Evolutionary conservation across 208 protist genomes (phyloP).

Genomic region (Jaenimonas drosophilae): DNA sequence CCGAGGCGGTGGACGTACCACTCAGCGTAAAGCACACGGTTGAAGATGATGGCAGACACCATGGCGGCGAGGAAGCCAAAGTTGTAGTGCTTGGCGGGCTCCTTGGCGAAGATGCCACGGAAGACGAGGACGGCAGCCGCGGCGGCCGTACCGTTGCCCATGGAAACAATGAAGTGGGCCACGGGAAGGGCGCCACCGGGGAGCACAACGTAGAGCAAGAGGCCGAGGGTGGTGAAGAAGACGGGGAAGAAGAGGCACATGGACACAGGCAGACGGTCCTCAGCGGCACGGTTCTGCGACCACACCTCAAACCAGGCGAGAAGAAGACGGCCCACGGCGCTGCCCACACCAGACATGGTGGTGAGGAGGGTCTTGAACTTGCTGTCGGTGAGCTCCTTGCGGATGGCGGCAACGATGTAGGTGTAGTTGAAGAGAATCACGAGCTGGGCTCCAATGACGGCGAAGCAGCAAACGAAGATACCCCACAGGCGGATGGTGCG

Average conservation of each 20-base stretch:
- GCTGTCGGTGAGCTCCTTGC: conserved; percentile 6
- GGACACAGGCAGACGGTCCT: conserved; percentile 14
- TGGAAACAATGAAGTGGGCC: conserved; percentile 7
- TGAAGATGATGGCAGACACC: conserved; percentile 10
- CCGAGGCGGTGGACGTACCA: conserved; percentile 8
- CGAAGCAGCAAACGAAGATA: conserved; percentile 13
- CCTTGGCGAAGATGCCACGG: conserved; percentile 17
- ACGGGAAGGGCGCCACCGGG: background rate
- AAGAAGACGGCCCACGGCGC: conserved; percentile 12
- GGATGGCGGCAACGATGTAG: conserved; percentile 17
- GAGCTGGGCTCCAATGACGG: conserved; percentile 10
- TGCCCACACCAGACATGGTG: conserved; percentile 12
- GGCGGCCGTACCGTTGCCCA: conserved; percentile 11
- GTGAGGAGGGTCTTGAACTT: conserved; percentile 13
- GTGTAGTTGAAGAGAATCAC: conserved; percentile 19
- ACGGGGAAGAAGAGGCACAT: conserved; percentile 8
- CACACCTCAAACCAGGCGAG: conserved; percentile 17
- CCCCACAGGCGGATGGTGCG: conserved; percentile 17
- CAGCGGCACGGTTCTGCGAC: conserved; percentile 12
- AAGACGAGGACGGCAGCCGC: conserved; percentile 8
- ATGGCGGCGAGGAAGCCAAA: conserved; percentile 11
- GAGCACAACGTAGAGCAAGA: conserved; percentile 5
- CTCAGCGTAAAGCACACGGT: conserved; percentile 16
- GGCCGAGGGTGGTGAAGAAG: background rate
- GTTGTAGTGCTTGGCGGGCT: conserved; percentile 20